phyloP scores from a whole-genome alignment of 345 rosid species.

The Isatis tinctoria region DNA sequence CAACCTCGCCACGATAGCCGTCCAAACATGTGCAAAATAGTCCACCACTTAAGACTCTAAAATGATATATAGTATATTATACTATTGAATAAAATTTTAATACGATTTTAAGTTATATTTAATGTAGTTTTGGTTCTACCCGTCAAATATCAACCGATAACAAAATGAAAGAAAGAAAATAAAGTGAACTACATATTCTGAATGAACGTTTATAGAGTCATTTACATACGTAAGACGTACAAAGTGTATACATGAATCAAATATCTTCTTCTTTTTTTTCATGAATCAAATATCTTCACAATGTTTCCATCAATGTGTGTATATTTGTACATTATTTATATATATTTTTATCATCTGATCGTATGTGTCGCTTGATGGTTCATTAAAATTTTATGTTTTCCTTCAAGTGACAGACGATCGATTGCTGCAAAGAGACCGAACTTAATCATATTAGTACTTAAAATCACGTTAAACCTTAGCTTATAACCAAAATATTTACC shows the following conservation, averaged over 20 bases:
- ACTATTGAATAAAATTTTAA: neutral
- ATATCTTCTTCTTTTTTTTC: too few species aligned
- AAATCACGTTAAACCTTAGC: neutral
- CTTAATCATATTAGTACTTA: neutral
- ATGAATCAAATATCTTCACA: conserved; percentile 25
- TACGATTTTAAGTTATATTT: neutral
- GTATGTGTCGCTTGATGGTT: conserved; percentile 1
- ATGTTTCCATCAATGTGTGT: conserved; percentile 9
- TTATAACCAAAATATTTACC: neutral
- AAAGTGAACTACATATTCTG: neutral
- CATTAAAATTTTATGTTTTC: conserved; percentile 61
- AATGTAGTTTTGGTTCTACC: neutral
- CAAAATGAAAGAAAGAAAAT: neutral
- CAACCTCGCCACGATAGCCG: conserved; percentile 28
- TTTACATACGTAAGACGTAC: neutral
- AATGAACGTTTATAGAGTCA: conserved; percentile 4
- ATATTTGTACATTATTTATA: conserved; percentile 16
- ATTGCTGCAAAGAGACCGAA: conserved; percentile 63
- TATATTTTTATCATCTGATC: neutral
- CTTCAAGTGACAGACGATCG: conserved; percentile 68
- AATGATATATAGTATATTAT: neutral
- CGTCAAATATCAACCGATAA: neutral
- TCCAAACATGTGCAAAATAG: conserved; percentile 23
- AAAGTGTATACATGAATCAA: conserved; percentile 21
- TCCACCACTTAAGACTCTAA: neutral